Evolutionary conservation across 2,329 filamentous ascomycete genomes (phyloP).

Genomic region (Nigrograna mackinnonii): DNA sequence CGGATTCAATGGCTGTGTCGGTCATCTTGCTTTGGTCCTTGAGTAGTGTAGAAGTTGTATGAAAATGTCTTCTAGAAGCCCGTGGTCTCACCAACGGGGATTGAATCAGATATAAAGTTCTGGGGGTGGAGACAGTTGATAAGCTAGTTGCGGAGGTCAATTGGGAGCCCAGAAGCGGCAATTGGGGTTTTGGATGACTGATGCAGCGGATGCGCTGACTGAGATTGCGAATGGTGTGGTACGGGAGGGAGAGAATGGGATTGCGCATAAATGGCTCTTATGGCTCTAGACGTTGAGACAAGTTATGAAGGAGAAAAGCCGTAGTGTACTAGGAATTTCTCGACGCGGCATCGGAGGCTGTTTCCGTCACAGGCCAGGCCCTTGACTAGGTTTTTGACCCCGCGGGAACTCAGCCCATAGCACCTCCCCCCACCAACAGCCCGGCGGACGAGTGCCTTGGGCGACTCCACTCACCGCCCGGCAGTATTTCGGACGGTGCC

Average conservation of each 20-base stretch:
- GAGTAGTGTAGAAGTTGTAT: background rate
- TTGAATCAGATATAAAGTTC: no score
- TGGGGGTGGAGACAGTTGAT: no score
- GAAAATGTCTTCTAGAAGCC: slow-evolving; percentile 2
- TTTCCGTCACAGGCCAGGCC: no score
- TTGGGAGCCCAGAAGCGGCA: slow-evolving; percentile 17
- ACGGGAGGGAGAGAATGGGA: slow-evolving; percentile 4
- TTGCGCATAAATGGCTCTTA: slow-evolving; percentile 20
- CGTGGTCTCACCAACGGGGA: no score
- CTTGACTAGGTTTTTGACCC: no score
- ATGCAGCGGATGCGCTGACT: slow-evolving; percentile 28
- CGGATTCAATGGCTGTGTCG: slow-evolving; percentile 61
- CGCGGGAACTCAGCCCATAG: no score
- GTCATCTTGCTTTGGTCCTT: slow-evolving; percentile 25
- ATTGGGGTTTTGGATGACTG: slow-evolving; percentile 28
- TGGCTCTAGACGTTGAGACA: no score
- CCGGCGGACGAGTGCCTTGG: no score
- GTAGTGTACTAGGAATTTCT: no score
- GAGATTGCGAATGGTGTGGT: slow-evolving; percentile 15
- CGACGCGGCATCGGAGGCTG: no score
- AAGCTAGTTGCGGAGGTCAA: slow-evolving; percentile 3
- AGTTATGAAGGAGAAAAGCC: no score
- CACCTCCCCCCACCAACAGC: no score
- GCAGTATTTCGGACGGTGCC: slow-evolving; percentile 17
- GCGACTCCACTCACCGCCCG: slow-evolving; percentile 18